Evolutionary conservation across 345 rosid genomes (phyloP).

Genomic region (Salix dunnii): DNA sequence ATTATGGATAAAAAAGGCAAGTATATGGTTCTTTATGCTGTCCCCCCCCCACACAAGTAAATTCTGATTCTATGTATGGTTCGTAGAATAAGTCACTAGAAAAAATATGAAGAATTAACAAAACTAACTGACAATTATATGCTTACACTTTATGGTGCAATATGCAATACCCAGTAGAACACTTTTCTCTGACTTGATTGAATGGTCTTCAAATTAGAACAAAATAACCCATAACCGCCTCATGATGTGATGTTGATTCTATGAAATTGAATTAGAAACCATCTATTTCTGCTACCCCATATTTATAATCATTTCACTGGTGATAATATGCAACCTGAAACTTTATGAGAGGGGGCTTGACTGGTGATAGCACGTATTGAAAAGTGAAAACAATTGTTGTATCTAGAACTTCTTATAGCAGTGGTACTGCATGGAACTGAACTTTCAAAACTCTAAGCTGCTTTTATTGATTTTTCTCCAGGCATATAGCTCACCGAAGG

Average conservation of each 20-base stretch:
- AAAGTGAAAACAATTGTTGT: neutral
- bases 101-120: neutral
- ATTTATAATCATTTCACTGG: neutral
- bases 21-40: slow-evolving; percentile 17
- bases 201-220: neutral
- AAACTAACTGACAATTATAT: neutral
- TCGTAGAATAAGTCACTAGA: neutral
- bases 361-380: neutral
- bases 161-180: neutral
- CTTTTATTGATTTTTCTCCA: slow-evolving; percentile 34
- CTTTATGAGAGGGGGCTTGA: neutral
- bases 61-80: neutral
- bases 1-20: slow-evolving; percentile 67
- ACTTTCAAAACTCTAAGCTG: slow-evolving; percentile 1
- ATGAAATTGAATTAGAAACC: neutral
- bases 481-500: slow-evolving; percentile 88
- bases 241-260: neutral
- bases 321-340: neutral
- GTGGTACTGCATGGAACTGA: slow-evolving; percentile 16
- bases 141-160: neutral
- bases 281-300: neutral
- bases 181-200: neutral
- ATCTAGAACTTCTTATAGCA: neutral
- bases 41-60: no score
- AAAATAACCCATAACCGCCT: neutral